Base-by-base conservation (phyloP, 192 early-diverging fungal species). In the Mortierella claussenii region DNA sequence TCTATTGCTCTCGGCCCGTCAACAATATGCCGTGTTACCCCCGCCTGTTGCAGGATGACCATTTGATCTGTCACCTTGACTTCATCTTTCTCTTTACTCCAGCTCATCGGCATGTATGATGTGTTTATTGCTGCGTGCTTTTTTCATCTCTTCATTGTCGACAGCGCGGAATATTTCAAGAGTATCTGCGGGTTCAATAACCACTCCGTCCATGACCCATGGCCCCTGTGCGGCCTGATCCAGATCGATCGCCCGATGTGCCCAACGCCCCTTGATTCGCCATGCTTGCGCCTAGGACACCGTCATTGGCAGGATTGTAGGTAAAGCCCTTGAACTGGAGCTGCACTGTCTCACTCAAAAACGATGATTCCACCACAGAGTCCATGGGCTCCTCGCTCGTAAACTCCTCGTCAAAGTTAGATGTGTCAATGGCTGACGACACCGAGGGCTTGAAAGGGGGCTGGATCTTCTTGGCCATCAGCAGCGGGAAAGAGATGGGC, bases 361-460 rank as follows among this genome's bases (percentile, higher is more conserved):
- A 92, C 7, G 88, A 87, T 48, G 90, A 91, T 23, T 96, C 88
- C 5, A 92, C 89, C 20, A 94, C 84, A 15, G 95, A 97, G 76
- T 98, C 97, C 60, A 88, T 82, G 3, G 97, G 94, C 11, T 88
- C 82, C 69, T 98, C 96, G 15, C 92, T 91, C 8, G 97, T 98
- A 66, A 98, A 98, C 82, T 97, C 96, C 61, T 95, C 92, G 76
- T 98, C 97, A 90, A 98, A 98, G 81, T 98, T 98, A 75, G 95
- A 94, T 11, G 96, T 98, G 75, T 98, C 97, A 51, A 89, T 88
- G 1, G 94, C 93, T 27, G 91, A 93, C 18, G 86, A 82, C 3
- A 97, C 96, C 43, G 89, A 90, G 42, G 96, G 96, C 79, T 96
- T 95, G 86, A 96, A 97, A 10, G 93, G 94, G 44, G 97, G 96